These are phyloP conservation scores for Ceratocystis papillata DNA, from an alignment of 2,329 filamentous ascomycete genomes.

Conservation along the genomic window DNA sequence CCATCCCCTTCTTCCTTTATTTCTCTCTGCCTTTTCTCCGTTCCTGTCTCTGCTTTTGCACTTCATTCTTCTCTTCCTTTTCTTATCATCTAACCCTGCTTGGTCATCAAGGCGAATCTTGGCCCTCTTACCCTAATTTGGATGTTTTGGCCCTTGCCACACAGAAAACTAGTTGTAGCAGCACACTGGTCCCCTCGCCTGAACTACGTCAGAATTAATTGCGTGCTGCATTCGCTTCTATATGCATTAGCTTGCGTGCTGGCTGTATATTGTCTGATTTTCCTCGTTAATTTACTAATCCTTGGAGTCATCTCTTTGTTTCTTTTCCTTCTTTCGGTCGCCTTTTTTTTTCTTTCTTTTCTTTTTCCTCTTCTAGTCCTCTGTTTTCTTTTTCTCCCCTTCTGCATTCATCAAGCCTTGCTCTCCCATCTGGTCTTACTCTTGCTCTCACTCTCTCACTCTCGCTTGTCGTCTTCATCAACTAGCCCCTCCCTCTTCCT, in stretches of 20 bases:
- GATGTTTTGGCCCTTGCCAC: constrained; percentile 12
- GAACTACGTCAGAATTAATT: constrained; percentile 16
- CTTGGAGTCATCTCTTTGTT: constrained; percentile 12
- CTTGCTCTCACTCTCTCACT: background rate
- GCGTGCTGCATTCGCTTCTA: constrained; percentile 18
- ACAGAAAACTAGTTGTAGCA: background rate
- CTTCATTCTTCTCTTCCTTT: constrained; percentile 20
- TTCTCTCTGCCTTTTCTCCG: background rate
- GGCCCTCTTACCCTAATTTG: constrained; percentile 18
- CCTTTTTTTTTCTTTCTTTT: constrained; percentile 3
- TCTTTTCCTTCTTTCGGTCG: constrained; percentile 15
- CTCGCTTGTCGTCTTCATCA: background rate
- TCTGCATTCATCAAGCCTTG: background rate
- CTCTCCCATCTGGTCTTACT: background rate
- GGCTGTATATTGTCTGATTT: constrained; percentile 19
- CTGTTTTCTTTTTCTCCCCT: background rate
- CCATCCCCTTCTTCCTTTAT: constrained; percentile 10
- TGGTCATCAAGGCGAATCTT: constrained; percentile 16
- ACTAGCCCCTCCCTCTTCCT: background rate
- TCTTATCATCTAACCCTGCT: constrained; percentile 14
- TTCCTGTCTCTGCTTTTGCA: constrained; percentile 18
- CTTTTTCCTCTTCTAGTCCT: background rate
- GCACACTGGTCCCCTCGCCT: background rate
- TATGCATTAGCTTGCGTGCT: constrained; percentile 19
- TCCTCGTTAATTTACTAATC: constrained; percentile 8